These are phyloP conservation scores for Rubus parviflorus DNA, from an alignment of 306 rosid genomes.

Conservation along the genomic window DNA sequence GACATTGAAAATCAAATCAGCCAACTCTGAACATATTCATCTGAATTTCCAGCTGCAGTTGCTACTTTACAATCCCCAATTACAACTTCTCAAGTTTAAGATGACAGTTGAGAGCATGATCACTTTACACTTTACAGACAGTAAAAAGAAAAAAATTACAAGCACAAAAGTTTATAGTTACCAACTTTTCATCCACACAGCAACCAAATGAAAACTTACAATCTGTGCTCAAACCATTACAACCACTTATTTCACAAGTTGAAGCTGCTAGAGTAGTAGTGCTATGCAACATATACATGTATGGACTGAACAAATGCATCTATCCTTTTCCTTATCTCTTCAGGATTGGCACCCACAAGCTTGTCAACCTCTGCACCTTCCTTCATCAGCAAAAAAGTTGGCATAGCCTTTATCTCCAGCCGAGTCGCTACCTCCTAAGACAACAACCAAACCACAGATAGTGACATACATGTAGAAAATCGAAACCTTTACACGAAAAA, in stretches of 20 bases:
- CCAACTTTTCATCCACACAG: not conserved
- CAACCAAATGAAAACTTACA: not conserved
- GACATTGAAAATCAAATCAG: not conserved
- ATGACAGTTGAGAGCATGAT: not conserved
- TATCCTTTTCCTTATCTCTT: constrained; percentile 84
- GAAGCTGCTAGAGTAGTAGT: not conserved
- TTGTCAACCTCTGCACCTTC: constrained; percentile 54
- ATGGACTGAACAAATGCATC: constrained; percentile 50
- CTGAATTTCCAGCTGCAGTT: not conserved
- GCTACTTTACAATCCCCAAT: not conserved
- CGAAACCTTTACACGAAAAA: constrained; percentile 14
- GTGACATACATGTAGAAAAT: not conserved
- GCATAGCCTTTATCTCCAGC: constrained; percentile 84
- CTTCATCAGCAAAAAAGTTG: constrained; percentile 72
- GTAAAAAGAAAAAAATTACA: not conserved
- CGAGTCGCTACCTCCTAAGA: constrained; percentile 74
- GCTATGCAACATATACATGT: constrained; percentile 47
- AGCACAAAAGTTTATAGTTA: not conserved
- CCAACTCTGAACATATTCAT: not conserved
- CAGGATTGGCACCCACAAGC: constrained; percentile 92
- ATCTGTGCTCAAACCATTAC: constrained; percentile 22
- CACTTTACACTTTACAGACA: not conserved
- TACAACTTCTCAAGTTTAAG: not conserved
- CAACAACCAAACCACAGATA: not conserved
- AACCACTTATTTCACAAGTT: constrained; percentile 34